phyloP scores from a whole-genome alignment of 441 rosid species.

The Corymbia citriodora region DNA sequence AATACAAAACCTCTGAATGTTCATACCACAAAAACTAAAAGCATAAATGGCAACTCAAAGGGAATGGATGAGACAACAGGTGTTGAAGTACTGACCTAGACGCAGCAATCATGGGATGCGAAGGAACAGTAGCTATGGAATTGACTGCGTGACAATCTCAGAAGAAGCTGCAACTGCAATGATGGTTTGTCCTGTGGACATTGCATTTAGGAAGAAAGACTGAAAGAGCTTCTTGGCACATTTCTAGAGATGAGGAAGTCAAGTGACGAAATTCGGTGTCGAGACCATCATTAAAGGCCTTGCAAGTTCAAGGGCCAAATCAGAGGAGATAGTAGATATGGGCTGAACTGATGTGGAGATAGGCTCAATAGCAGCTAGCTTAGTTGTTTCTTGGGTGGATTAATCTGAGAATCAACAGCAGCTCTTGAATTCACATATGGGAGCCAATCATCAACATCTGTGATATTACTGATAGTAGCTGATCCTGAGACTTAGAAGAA shows the following conservation, averaged over 20 bases:
- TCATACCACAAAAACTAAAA: background rate
- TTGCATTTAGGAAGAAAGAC: background rate
- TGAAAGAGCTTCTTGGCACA: background rate
- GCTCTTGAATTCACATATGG: background rate
- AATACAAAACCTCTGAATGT: background rate
- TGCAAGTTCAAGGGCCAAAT: background rate
- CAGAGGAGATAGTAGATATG: background rate
- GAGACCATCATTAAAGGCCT: background rate
- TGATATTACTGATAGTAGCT: background rate
- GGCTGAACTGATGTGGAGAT: background rate
- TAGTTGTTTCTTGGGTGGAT: background rate
- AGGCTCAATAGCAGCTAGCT: background rate
- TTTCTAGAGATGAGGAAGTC: background rate
- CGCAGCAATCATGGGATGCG: background rate
- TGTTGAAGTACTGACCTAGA: background rate
- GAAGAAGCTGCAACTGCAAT: background rate
- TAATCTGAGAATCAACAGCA: background rate
- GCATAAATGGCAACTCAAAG: background rate
- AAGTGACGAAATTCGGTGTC: background rate
- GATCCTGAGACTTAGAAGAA: background rate
- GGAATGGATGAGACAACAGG: background rate
- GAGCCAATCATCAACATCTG: background rate
- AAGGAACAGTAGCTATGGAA: background rate
- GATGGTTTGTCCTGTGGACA: background rate
- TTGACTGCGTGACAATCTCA: background rate